Evolutionary conservation across 257 asterid genomes (phyloP), one percentile per base, ranked within the genome.

Genomic region (Forsythia suspensa): DNA sequence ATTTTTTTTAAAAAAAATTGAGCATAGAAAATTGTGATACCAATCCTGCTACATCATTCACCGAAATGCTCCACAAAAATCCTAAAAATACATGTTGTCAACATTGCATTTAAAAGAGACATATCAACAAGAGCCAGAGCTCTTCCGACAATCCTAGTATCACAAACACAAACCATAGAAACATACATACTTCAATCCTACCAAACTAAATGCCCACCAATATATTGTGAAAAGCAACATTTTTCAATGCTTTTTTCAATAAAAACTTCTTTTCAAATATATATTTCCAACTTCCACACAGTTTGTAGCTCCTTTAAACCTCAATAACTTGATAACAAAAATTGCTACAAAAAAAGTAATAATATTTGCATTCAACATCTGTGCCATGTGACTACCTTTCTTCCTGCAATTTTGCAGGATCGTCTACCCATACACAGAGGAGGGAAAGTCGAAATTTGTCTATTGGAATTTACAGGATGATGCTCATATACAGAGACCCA

Each of bases 391-490:
- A 48, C 8, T 82, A 92, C 98, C 98, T 95, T 95, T 88, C 98
- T 89, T 69, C 95, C 95, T 70, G 97, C 98, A 85, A 94, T 92
- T 86, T 94, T 94, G 86, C 91, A 80, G 79, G 97, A 92, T 65
- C 96, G 97, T 76, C 98, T 83, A 37, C 98, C 98, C 98, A 95
- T 95, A 91, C 88, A 89, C 68, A 92, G 84, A 34, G 92, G 91
- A 73, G 87, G 76, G 80, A 57, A 84, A 82, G 98, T 91, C 76
- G 90, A 89, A 81, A 95, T 87, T 75, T 88, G 86, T 83, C 96
- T 82, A 57, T 68, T 80, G 3, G 81, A 85, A 80, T 68, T 82
- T 40, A 85, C 89, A 88, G 75, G 42, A 46, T 84, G 85, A 71
- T 76, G 81, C 72, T 86, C 88, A 72, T 69, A 24, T 37, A 81